Base-by-base conservation (phyloP, 805 yeast genomes). In the Candida suzukii region DNA sequence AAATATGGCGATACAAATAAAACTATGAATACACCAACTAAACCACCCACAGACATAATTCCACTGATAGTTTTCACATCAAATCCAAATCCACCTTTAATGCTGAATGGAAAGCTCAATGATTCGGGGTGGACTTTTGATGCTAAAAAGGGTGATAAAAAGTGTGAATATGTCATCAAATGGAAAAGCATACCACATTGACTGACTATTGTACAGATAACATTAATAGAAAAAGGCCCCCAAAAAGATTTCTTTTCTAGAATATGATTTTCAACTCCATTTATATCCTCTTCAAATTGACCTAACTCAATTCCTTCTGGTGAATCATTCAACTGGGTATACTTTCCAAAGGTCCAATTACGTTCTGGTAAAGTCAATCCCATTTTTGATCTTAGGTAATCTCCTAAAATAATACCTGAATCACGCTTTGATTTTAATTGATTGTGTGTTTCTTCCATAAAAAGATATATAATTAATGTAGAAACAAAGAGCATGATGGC, bases 1-100 rank as follows among this genome's bases (percentile, higher is more conserved):
- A 76, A 58, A 28, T 55, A 56, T 6, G 83, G 83, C 52, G 69
- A 75, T 6, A 75, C 50, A 35, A 77, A 56, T 35, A 74, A 44
- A 36, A 78, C 70, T 36, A 73, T 60, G 38, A 73, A 50, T 10
- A 74, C 68, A 9, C 81, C 82, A 29, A 70, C 60, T 11, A 73
- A 51, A n/a, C 83, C 83, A 4, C 76, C 72, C 1, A 67, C 46
- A 5, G 81, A 74, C 30, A 78, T 56, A 38, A 76, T 48, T 2
- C 62, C 50, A 40, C 83, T 83, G 24, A 77, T 74, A 18, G 64
- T 63, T 34, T 60, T 61, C 4, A 77, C 58, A 18, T 52, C 46
- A 50, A 65, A 66, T 3, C 77, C 78, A 46, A 77, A 60, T 0
- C 83, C 83, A 30, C 83, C 83, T 27, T 54, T 52, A 17, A 74